Conservation (phyloP, 352 stramenopile genomes). For the Pythium folliculosum region DNA sequence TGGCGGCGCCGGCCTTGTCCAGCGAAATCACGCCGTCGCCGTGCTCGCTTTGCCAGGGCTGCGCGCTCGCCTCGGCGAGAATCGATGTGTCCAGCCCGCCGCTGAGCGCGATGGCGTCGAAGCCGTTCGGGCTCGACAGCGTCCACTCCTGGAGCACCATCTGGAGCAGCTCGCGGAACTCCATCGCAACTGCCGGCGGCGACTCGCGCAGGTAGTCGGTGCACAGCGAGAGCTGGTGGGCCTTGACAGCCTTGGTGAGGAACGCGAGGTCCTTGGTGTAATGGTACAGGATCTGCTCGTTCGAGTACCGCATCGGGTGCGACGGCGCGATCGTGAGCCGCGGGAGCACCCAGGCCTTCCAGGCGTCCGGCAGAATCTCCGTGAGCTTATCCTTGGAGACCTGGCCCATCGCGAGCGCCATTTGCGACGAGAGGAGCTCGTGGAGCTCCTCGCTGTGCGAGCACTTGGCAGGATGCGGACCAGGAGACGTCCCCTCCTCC, state of each 20-base stretch:
- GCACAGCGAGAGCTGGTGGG: slow-evolving; percentile 33
- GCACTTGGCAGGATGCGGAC: slow-evolving; percentile 34
- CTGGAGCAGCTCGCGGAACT: slow-evolving; percentile 57
- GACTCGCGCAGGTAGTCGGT: slow-evolving; percentile 51
- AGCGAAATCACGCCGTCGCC: slow-evolving; percentile 40
- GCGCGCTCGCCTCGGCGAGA: slow-evolving; percentile 53
- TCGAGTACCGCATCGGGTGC: slow-evolving; percentile 62
- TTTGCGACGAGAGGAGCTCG: slow-evolving; percentile 38
- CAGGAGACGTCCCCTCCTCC: neutral
- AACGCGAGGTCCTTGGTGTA: slow-evolving; percentile 68
- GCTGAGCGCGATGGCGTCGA: slow-evolving; percentile 61
- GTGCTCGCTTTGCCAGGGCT: slow-evolving; percentile 32
- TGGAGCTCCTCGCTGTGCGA: slow-evolving; percentile 46
- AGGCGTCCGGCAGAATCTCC: slow-evolving; percentile 48
- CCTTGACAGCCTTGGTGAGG: slow-evolving; percentile 38
- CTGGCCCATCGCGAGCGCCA: slow-evolving; percentile 49
- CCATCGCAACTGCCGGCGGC: slow-evolving; percentile 35
- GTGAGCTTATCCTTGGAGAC: slow-evolving; percentile 31
- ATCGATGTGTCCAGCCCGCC: slow-evolving; percentile 76
- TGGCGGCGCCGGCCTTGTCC: slow-evolving; percentile 35
- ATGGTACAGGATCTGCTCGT: slow-evolving; percentile 70
- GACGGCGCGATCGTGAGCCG: slow-evolving; percentile 60
- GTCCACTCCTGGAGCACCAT: slow-evolving; percentile 48
- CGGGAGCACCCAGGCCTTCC: slow-evolving; percentile 56
- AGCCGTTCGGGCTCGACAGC: slow-evolving; percentile 35